Conservation (phyloP, 2,329 filamentous ascomycete genomes). For the Trichoderma sp. region DNA sequence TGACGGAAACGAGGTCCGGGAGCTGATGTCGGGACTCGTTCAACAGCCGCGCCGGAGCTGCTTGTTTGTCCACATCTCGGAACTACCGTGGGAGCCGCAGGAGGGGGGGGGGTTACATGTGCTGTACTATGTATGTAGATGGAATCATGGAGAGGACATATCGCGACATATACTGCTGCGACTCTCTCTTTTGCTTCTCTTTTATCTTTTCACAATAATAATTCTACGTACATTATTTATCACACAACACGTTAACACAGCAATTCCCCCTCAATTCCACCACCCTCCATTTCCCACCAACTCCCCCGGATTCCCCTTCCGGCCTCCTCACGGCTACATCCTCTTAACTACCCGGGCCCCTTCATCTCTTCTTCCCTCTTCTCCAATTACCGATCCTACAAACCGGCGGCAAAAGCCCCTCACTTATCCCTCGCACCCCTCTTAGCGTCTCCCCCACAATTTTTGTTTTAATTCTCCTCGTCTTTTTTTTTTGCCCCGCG, state of each 20-base stretch:
- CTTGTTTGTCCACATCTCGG: neutral
- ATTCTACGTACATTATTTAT: too few relatives aligned
- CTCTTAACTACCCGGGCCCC: conserved; percentile 1
- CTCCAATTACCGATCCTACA: conserved; percentile 14
- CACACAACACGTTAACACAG: too few relatives aligned
- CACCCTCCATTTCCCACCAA: neutral
- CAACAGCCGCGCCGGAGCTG: neutral
- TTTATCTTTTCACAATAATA: neutral
- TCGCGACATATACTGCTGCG: neutral
- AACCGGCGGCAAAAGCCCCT: conserved; percentile 16
- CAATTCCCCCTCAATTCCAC: neutral
- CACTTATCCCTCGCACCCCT: neutral
- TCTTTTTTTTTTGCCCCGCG: conserved; percentile 6
- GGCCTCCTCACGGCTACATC: neutral
- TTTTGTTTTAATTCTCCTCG: neutral
- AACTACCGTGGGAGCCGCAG: neutral
- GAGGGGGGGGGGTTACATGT: neutral
- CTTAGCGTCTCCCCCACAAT: neutral
- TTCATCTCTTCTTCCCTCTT: neutral
- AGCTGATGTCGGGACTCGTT: conserved; percentile 1
- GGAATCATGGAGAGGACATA: neutral
- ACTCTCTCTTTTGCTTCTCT: neutral
- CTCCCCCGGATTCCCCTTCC: neutral
- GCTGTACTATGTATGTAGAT: too few relatives aligned
- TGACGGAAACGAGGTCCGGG: conserved; percentile 4